Percentiles rank a stretch among this genome's conserved stretches.
phyloP scores from a whole-genome alignment of 2,329 filamentous ascomycete species.

The Mollisiaceae sp. region DNA sequence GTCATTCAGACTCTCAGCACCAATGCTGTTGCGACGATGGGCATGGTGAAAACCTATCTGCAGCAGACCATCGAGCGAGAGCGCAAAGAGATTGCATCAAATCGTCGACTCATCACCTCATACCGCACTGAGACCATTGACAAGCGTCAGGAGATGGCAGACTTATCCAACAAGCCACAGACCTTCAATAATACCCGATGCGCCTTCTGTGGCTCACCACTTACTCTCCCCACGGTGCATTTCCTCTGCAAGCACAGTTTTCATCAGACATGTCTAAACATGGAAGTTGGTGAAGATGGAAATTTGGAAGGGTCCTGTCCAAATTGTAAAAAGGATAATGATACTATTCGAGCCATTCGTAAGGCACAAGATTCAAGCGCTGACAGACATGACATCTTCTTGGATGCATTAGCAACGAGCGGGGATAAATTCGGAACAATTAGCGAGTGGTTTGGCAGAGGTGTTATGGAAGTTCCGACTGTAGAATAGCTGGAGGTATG shows the following conservation, averaged over 20 bases:
- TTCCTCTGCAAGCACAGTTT: constrained; percentile 98
- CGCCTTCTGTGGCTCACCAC: constrained; percentile 71
- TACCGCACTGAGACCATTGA: constrained; percentile 83
- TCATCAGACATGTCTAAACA: constrained; percentile 86
- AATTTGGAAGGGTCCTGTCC: constrained; percentile 80
- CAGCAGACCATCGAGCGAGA: constrained; percentile 88
- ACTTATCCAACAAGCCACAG: constrained; percentile 78
- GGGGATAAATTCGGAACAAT: constrained; percentile 88
- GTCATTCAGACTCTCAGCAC: constrained; percentile 89
- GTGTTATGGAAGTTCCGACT: constrained; percentile 72
- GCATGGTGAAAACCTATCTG: constrained; percentile 93
- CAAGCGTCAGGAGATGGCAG: constrained; percentile 78
- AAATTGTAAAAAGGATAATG: constrained; percentile 81
- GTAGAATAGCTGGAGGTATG: constrained; percentile 14
- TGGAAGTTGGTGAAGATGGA: constrained; percentile 48
- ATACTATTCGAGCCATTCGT: constrained; percentile 86
- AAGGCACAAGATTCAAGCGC: constrained; percentile 85
- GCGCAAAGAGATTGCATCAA: constrained; percentile 79
- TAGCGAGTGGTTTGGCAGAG: constrained; percentile 92
- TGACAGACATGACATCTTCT: constrained; percentile 87
- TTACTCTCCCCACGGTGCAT: constrained; percentile 91
- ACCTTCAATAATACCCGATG: constrained; percentile 93
- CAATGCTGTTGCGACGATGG: constrained; percentile 90
- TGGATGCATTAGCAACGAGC: constrained; percentile 75
- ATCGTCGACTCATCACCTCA: constrained; percentile 79